Evolutionary conservation across 148 eudicot genomes (phyloP), one percentile per base, ranked within the genome.

Genomic region (Chenopodium quinoa): DNA sequence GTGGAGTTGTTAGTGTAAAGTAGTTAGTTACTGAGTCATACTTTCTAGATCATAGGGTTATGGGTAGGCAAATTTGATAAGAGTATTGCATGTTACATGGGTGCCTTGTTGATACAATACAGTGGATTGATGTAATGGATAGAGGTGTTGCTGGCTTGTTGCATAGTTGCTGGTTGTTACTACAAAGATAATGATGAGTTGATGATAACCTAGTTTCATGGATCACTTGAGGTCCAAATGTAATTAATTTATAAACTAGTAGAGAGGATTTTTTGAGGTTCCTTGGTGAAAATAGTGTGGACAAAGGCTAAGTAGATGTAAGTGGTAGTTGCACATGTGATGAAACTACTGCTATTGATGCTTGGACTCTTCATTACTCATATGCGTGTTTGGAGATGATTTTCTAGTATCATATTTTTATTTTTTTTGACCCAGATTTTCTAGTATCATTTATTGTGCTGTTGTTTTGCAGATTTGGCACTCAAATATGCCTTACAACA

Each of bases 401-500:
- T 34, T 75, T 32, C 25, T 65, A 54, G 63, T 74, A 16, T 48
- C 11, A 19, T 23, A 23, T 29, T 69, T 69, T 27, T 27, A 27
- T 27, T 27, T 27, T 27, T 27, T 27, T 27, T 27, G 27, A 27
- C 0, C 0, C 27, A 27, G 31, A 34, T 27, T 34, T 75, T 32
- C 25, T 65, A 54, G 63, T 74, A 16, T 48, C 11, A 19, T 29
- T 69, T 71, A n/a, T 47, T 7, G 19, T 16, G 10, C 72, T 20
- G 46, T 75, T 79, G 9, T 66, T 79, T 44, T 75, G 84, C 91
- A 94, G 98, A 94, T 94, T 86, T 94, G 99, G 98, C 97, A 92
- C 71, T 92, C 91, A 68, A 97, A 97, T 83, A 91, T 94, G 98
- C 99, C 98, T 64, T 90, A 94, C 83, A 83, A 93, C 84, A 97